Evolutionary conservation across 1,284 basidiomycete species (phyloP), one percentile per base, ranked within the genome.

Genomic region (Ceratobasidium sp.): DNA sequence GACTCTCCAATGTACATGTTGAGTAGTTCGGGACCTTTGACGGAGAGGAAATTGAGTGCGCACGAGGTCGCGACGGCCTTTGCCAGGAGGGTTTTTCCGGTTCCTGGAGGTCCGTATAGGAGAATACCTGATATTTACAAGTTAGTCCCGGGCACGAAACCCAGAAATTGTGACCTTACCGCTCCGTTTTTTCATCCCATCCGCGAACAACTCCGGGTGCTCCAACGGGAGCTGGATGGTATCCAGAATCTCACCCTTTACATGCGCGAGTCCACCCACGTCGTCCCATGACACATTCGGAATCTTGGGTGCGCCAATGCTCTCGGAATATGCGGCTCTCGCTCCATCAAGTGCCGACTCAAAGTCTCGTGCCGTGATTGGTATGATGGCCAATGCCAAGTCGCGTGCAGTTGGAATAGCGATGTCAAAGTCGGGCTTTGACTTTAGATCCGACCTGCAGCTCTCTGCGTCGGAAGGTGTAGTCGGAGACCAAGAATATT

Each of bases 1-100:
- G 95, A 97, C 81, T 99, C 96, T 73, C 96, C 96, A 74, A 99
- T 98, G 78, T 98, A 98, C 87, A 98, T 97, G 77, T 97, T 97
- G 49, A 96, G 85, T 33, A 99, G 82, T 75, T 98, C 95, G 0
- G 96, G 96, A 0, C 96, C 96, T 77, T 98, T 98, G 75, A 99
- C 90, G n/a, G 91, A 93, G 77, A 95, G 89, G 78, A 95, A 95
- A 75, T 95, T 95, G 73, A 97, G 83, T 14, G 93, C 89, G 75
- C 90, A 95, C 1, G 93, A 93, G 0, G 93, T 95, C 6, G 95
- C 95, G 33, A 97, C 94, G 1, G 93, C 93, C 77, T 96, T 96
- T 2, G 95, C 94, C 42, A 97, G 85, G 2, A 98, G 80, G 0
- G 95, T 97, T 78, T 97, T 98, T n/a, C 95, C 95, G 1, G 95